Percentiles rank a stretch among this genome's conserved stretches.
These are phyloP conservation scores for Phytophthora syringae DNA, from an alignment of 352 stramenopile genomes.

Conservation along the genomic window DNA sequence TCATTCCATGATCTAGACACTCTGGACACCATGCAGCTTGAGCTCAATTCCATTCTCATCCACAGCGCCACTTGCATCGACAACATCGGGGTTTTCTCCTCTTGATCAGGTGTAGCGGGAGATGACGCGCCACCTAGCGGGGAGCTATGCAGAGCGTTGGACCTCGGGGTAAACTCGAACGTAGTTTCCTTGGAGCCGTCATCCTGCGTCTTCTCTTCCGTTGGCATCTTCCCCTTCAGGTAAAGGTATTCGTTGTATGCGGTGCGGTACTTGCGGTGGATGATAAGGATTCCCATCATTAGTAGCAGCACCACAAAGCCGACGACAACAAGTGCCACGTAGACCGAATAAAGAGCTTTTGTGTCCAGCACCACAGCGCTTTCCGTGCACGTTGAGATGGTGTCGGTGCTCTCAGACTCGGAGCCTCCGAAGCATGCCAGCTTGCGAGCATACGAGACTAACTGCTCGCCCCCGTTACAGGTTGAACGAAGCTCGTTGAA, in stretches of 20 bases:
- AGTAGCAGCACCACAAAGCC: slow-evolving; percentile 72
- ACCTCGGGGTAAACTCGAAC: slow-evolving; percentile 77
- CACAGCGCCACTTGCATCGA: slow-evolving; percentile 29
- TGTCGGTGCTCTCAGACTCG: slow-evolving; percentile 44
- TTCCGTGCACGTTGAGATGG: slow-evolving; percentile 66
- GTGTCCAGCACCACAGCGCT: slow-evolving; percentile 77
- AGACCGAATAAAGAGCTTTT: slow-evolving; percentile 75
- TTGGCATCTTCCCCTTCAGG: slow-evolving; percentile 77
- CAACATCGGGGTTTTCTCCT: slow-evolving; percentile 33
- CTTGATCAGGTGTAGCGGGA: slow-evolving; percentile 13
- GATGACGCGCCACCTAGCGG: slow-evolving; percentile 37
- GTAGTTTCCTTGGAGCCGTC: slow-evolving; percentile 74
- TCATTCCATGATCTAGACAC: slow-evolving; percentile 28
- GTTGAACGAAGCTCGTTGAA: slow-evolving; percentile 70
- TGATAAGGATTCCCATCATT: slow-evolving; percentile 68
- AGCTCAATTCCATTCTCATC: slow-evolving; percentile 43
- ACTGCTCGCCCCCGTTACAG: slow-evolving; percentile 63
- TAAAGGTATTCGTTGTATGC: slow-evolving; percentile 87
- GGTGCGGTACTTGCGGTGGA: slow-evolving; percentile 82
- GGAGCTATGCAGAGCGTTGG: slow-evolving; percentile 57
- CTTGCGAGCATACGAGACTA: slow-evolving; percentile 63
- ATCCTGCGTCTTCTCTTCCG: slow-evolving; percentile 55
- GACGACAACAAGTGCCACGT: slow-evolving; percentile 67
- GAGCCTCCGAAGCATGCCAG: slow-evolving; percentile 66
- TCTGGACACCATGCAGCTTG: slow-evolving; percentile 45